Evolutionary conservation across 2,329 filamentous ascomycete species (phyloP).

Genomic region (Spiromastix sp.): DNA sequence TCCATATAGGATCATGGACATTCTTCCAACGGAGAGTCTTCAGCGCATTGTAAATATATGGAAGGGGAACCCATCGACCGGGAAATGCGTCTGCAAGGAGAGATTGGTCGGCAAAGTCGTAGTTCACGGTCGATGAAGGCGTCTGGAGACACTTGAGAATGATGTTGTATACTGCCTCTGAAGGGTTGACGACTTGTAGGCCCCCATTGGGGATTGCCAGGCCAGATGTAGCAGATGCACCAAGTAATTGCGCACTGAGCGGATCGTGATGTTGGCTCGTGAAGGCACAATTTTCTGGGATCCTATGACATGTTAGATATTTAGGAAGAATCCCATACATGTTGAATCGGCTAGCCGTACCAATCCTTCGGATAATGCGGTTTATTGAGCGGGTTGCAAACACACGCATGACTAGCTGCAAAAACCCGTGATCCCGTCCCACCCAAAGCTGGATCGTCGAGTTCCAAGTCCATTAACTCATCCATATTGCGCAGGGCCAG

Average conservation of each 20-base stretch:
- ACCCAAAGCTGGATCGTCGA: conserved; percentile 48
- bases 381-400: conserved; percentile 73
- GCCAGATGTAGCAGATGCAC: conserved; percentile 40
- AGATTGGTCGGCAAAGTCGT: conserved; percentile 53
- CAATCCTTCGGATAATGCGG: conserved; percentile 69
- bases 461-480: conserved; percentile 72
- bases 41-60: conserved; percentile 52
- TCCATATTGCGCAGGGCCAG: conserved; percentile 77
- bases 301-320: conserved; percentile 18
- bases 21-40: conserved; percentile 48
- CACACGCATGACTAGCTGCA: conserved; percentile 73
- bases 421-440: conserved; percentile 57
- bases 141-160: conserved; percentile 40
- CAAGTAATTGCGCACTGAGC: conserved; percentile 40
- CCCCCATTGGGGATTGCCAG: conserved; percentile 52
- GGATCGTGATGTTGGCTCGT: conserved; percentile 46
- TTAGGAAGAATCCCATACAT: not conserved
- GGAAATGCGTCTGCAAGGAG: conserved; percentile 48
- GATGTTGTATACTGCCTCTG: conserved; percentile 40
- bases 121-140: conserved; percentile 35
- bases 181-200: conserved; percentile 52
- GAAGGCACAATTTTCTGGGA: conserved; percentile 51
- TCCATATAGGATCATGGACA: conserved; percentile 50
- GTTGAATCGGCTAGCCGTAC: conserved; percentile 26
- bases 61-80: conserved; percentile 48